Conservation (phyloP, 2,329 filamentous ascomycete species). For the Fusarium floridanum region DNA sequence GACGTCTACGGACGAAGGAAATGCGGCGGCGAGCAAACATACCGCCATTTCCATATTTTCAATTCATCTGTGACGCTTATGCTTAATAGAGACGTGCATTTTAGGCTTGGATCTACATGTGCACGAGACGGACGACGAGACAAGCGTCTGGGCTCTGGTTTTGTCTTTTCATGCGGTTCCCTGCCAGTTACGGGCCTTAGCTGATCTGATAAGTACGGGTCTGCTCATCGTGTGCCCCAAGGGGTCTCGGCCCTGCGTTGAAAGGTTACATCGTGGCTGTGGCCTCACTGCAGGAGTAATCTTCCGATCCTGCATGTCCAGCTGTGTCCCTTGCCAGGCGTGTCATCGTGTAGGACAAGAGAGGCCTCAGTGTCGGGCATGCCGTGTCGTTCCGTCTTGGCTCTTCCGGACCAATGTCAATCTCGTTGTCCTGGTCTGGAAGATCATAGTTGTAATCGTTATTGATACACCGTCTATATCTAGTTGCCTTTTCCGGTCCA, state of each 20-base stretch:
- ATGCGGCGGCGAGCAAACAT: slow-evolving; percentile 50
- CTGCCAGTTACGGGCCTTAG: slow-evolving; percentile 2
- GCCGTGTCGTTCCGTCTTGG: neutral
- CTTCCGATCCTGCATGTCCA: slow-evolving; percentile 3
- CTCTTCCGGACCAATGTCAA: neutral
- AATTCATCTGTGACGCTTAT: slow-evolving; percentile 22
- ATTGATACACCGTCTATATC: slow-evolving; percentile 35
- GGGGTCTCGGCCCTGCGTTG: slow-evolving; percentile 3
- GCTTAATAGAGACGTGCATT: slow-evolving; percentile 13
- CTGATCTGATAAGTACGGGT: slow-evolving; percentile 24
- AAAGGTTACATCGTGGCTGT: slow-evolving; percentile 36
- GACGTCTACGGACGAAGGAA: slow-evolving; percentile 20
- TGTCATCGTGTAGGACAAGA: neutral
- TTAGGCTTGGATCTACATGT: neutral
- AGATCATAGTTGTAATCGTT: slow-evolving; percentile 24
- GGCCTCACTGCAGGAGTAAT: slow-evolving; percentile 23
- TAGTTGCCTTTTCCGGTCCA: slow-evolving; percentile 10
- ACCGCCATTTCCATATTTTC: neutral
- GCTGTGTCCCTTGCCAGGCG: neutral
- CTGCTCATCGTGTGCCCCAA: slow-evolving; percentile 9
- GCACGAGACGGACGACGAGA: neutral
- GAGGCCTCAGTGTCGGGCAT: neutral
- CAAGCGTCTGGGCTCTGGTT: slow-evolving; percentile 29
- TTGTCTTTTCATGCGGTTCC: slow-evolving; percentile 15
- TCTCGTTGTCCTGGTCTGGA: neutral